Evolutionary conservation across 257 asterid species (phyloP), one percentile per base, ranked within the genome.

Genomic region (Nicotiana sylvestris): DNA sequence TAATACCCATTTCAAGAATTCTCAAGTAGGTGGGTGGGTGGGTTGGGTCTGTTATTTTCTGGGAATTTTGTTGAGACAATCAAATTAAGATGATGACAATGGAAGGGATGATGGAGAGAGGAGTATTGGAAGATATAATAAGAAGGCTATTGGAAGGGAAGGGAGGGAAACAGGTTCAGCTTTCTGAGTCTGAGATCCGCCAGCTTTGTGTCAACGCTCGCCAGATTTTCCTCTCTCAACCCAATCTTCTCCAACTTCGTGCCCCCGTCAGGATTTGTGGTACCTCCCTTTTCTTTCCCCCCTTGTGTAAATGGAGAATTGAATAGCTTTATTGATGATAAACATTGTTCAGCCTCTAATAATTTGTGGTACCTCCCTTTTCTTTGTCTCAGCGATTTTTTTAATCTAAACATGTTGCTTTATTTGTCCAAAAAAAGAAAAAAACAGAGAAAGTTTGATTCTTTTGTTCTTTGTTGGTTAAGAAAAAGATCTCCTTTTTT

Each of bases 211-310:
- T 89, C 87, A 90, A 88, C 84, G 92, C 93, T 67, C 90, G 93
- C 64, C 95, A 91, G 83, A 89, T 90, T 55, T 86, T 91, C 69
- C 90, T 91, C 25, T 89, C 95, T 84, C 91, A 91, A 37, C 92
- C 95, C 81, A 86, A 69, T 85, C 93, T 91, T 72, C 89, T 91
- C 62, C 87, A 86, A 51, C 81, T 91, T 74, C 87, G 49, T 4
- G 92, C 93, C 66, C 95, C 95, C 15, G 58, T 91, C 85, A 89
- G 86, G 91, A 91, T 91, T 86, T 90, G 95, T 66, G 95, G 95
- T 91, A 43, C 35, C 77, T 72, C 32, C 21, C 9, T 3, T 68
- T 53, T 39, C 29, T 30, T 64, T 12, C n/a, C 4, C 15, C 16
- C 51, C 30, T 16, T 46, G 5, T 69, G 32, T 39, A 12, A 4